phyloP scores from a whole-genome alignment of 1,139 yeast species.

The Scheffersomyces segobiensis region DNA sequence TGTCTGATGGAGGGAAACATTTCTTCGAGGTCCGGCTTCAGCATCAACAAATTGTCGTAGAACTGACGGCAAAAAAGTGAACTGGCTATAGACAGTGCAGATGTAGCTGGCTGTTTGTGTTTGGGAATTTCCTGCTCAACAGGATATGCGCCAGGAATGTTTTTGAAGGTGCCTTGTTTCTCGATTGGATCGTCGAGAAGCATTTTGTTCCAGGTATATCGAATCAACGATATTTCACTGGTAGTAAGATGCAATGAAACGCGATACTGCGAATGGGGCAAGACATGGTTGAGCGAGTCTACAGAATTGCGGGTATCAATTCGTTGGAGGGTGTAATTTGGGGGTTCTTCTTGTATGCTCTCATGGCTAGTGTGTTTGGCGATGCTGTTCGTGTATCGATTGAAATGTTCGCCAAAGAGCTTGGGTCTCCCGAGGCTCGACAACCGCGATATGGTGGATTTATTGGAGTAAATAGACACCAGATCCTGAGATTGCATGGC shows the following conservation, averaged over 20 bases:
- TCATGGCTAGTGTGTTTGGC: background rate
- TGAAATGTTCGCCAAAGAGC: background rate
- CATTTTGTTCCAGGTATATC: constrained; percentile 49
- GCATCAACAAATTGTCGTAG: constrained; percentile 56
- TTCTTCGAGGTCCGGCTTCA: constrained; percentile 54
- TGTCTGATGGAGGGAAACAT: constrained; percentile 66
- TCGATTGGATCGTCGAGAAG: constrained; percentile 36
- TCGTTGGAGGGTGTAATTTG: background rate
- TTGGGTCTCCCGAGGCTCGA: background rate
- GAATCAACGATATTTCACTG: constrained; percentile 39
- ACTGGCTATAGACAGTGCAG: constrained; percentile 38
- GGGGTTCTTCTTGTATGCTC: background rate
- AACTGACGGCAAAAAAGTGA: constrained; percentile 62
- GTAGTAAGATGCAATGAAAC: constrained; percentile 30
- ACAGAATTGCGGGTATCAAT: background rate
- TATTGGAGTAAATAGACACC: background rate
- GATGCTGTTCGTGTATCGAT: background rate
- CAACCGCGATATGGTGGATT: background rate
- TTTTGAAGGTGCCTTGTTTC: constrained; percentile 13
- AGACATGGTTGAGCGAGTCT: background rate
- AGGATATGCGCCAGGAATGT: constrained; percentile 35
- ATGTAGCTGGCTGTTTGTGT: constrained; percentile 14
- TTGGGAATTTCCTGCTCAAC: constrained; percentile 12
- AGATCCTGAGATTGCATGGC: background rate
- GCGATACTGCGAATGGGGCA: background rate